Base-by-base conservation (phyloP, 805 yeast species). In the Nakazawaea populi region DNA sequence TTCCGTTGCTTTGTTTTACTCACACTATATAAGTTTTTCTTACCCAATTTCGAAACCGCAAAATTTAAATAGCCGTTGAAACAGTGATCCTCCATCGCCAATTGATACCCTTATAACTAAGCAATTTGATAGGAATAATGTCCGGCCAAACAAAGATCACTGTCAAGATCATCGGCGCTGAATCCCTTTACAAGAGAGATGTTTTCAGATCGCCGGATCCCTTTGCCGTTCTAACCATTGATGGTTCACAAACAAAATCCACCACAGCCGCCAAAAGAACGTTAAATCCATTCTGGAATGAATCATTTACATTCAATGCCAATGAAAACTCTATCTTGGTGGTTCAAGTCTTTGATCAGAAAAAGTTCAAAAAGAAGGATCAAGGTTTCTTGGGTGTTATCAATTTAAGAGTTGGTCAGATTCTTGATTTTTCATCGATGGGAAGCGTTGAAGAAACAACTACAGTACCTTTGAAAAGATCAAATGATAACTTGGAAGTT, bases 381-480 rank as follows among this genome's bases (percentile, higher is more conserved):
- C 99, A 94, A 69, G 99, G 99, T 5, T 94, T 94, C 60, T 74
- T 94, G 48, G 99, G 99, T 52, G 98, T 94, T 18, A 94, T 94
- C 54, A 94, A 94, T 66, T 79, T 94, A 48, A 77, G 95, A 57
- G 80, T 94, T 32, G 92, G 92, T 42, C 98, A 94, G 66, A 89
- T 88, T 31, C 79, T 92, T 52, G 95, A 90, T 64, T 73, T 85
- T 49, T 55, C 67, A 11, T 74, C 68, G 65, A 27, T 45, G 66
- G 52, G 49, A 30, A 64, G 54, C 54, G 65, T 72, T 39, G 91
- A 86, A 65, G 96, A 91, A 67, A 92, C 97, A 53, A 83, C 92
- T 52, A 91, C 98, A 1, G 82, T 96, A 61, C 96, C 90, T 60
- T 76, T 94, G 65, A 91, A 90, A 60, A 86, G 87, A 67, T 87